phyloP scores from a whole-genome alignment of 225 moss, liverwort and hornwort species.

The Marchantia paleacea region DNA sequence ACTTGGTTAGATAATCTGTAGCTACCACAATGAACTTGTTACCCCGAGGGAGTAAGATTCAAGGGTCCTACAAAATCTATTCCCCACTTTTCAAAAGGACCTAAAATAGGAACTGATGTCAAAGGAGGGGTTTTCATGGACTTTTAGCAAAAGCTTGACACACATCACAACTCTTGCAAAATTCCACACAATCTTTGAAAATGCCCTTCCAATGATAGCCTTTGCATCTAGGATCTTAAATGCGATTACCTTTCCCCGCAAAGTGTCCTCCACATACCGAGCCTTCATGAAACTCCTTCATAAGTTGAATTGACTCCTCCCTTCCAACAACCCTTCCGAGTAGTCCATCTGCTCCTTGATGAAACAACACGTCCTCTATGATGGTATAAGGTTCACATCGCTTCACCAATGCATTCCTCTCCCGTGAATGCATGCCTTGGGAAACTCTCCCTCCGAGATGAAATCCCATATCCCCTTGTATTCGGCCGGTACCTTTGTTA shows the following conservation, averaged over 20 bases:
- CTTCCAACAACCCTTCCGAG: background rate
- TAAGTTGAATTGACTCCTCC: background rate
- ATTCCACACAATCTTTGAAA: background rate
- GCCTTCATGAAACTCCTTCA: background rate
- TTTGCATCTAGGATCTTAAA: background rate
- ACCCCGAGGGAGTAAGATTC: background rate
- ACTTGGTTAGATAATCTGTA: constrained; percentile 1
- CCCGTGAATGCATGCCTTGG: background rate
- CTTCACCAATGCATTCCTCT: background rate
- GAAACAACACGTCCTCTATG: background rate
- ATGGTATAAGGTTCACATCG: background rate
- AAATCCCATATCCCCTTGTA: background rate
- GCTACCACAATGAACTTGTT: background rate
- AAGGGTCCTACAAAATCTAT: background rate
- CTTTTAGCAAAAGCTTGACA: background rate
- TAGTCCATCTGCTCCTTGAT: background rate
- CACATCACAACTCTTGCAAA: background rate
- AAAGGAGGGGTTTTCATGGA: background rate
- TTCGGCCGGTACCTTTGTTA: background rate
- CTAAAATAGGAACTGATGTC: background rate
- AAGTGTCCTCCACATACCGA: background rate
- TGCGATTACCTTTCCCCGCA: background rate
- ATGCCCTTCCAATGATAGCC: background rate
- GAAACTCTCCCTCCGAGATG: background rate
- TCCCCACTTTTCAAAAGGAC: constrained; percentile 2